Base-by-base conservation (phyloP, 352 stramenopile species). In the Pythium coloratum region DNA sequence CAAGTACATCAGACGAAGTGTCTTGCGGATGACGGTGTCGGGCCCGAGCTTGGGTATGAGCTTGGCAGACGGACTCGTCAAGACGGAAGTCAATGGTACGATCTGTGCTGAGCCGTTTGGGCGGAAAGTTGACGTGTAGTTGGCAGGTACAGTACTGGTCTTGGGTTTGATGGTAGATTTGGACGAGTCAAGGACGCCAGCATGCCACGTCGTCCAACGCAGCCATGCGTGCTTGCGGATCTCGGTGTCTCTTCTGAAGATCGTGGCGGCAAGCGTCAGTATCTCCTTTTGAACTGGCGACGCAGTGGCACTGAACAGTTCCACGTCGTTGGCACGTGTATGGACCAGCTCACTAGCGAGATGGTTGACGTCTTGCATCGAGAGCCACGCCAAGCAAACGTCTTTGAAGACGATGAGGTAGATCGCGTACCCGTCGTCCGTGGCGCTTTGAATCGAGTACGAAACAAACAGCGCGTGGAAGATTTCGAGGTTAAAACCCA, bases 401-500 rank as follows among this genome's bases (percentile, higher is more conserved):
- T 53, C 46, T 12, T 53, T 53, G 20, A 53, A 53, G n/a, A 53
- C 6, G 18, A 53, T 53, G 18, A 53, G 20, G 8, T 53, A 53
- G 20, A 53, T 53, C 46, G 46, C 46, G 38, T 16, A 16, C 20
- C 46, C 46, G n/a, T 20, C 46, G 9, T 6, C 46, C 20, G n/a
- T 30, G 46, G 46, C 18, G 14, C 46, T 50, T 20, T 65, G 55
- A 33, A 70, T 64, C 16, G 24, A 51, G 47, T 24, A 56, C 46
- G 49, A 20, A 9, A 60, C 28, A 24, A 61, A 70, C 6, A 70
- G 34, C 36, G 63, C 55, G 34, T 70, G 44, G 47, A 70, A 70
- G 14, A 70, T 28, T 26, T 70, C 64, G 56, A 70, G 36, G 20
- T 60, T 64, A 33, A 70, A 62, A 26, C 57, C 44, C 8, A 65